Percentiles rank a stretch among this genome's conserved stretches.
phyloP scores from a whole-genome alignment of 108 stramenopile genomes.

The Stephanodiscus minutulus region DNA sequence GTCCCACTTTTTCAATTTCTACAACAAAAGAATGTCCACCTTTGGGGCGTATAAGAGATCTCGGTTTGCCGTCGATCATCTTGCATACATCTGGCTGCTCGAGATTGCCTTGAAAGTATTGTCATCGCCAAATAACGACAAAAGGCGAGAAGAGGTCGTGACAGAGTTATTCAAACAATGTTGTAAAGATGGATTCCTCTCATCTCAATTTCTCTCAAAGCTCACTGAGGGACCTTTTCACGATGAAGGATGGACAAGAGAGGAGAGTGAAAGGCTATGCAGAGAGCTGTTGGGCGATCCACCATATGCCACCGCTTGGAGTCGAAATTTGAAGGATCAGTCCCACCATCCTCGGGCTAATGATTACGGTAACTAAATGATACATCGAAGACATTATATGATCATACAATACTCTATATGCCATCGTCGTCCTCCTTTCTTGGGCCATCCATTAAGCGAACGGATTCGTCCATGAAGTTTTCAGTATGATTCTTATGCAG shows the following conservation, averaged over 20 bases:
- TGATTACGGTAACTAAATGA: neutral
- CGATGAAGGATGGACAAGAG: slow-evolving; percentile 56
- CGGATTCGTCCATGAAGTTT: neutral
- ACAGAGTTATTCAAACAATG: slow-evolving; percentile 51
- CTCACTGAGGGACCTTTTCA: slow-evolving; percentile 48
- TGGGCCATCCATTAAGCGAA: slow-evolving; percentile 1
- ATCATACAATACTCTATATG: neutral
- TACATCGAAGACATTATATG: neutral
- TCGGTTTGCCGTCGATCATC: slow-evolving; percentile 51
- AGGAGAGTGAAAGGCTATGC: slow-evolving; percentile 39
- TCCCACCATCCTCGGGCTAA: neutral
- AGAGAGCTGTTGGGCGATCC: slow-evolving; percentile 57
- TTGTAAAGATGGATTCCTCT: slow-evolving; percentile 70
- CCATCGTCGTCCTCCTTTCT: neutral
- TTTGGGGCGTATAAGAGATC: slow-evolving; percentile 46
- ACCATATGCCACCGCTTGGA: slow-evolving; percentile 56
- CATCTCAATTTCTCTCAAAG: slow-evolving; percentile 9
- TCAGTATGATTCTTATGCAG: neutral
- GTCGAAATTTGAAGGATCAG: slow-evolving; percentile 50
- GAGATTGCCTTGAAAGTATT: slow-evolving; percentile 61
- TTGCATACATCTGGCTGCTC: slow-evolving; percentile 57
- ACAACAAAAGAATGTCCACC: slow-evolving; percentile 8
- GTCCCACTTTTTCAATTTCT: neutral
- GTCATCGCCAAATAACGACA: slow-evolving; percentile 30
- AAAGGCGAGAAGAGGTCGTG: slow-evolving; percentile 42